Evolutionary conservation across 768 basidiomycete species (phyloP).

Genomic region (Crassisporium funariophilum): DNA sequence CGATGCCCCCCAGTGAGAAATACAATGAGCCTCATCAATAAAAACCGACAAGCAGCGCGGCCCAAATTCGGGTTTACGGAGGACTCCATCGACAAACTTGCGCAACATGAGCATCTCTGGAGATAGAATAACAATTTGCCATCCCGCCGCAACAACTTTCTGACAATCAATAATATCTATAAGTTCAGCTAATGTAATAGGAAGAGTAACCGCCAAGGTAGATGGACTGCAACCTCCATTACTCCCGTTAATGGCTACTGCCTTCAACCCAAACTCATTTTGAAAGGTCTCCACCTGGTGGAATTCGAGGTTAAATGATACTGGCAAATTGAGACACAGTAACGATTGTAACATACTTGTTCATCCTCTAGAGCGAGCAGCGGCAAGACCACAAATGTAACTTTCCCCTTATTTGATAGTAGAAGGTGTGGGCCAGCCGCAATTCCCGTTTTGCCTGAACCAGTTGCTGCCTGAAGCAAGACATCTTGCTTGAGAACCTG

Average conservation of each 20-base stretch:
- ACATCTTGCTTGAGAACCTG: constrained; percentile 22
- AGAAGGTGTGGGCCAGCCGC: constrained; percentile 40
- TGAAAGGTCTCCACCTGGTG: constrained; percentile 30
- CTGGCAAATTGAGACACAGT: background rate
- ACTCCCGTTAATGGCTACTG: constrained; percentile 32
- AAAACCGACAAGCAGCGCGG: constrained; percentile 26
- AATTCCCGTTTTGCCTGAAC: constrained; percentile 40
- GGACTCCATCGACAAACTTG: constrained; percentile 26
- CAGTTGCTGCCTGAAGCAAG: constrained; percentile 39
- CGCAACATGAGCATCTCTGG: constrained; percentile 35
- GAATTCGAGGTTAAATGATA: background rate
- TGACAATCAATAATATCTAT: constrained; percentile 1
- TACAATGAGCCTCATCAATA: constrained; percentile 37
- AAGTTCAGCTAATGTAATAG: background rate
- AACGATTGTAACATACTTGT: constrained; percentile 28
- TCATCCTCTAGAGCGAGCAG: constrained; percentile 30
- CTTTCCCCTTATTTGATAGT: constrained; percentile 23
- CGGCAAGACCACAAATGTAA: constrained; percentile 40
- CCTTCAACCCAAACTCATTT: constrained; percentile 30
- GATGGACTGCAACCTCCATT: constrained; percentile 27
- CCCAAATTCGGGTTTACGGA: constrained; percentile 25
- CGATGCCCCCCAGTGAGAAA: constrained; percentile 37
- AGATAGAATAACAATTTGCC: constrained; percentile 36
- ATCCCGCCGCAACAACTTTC: constrained; percentile 24
- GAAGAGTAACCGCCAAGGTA: constrained; percentile 22